phyloP scores from a whole-genome alignment of 2,329 filamentous ascomycete species.

The Ascochyta viciae-villosae region DNA sequence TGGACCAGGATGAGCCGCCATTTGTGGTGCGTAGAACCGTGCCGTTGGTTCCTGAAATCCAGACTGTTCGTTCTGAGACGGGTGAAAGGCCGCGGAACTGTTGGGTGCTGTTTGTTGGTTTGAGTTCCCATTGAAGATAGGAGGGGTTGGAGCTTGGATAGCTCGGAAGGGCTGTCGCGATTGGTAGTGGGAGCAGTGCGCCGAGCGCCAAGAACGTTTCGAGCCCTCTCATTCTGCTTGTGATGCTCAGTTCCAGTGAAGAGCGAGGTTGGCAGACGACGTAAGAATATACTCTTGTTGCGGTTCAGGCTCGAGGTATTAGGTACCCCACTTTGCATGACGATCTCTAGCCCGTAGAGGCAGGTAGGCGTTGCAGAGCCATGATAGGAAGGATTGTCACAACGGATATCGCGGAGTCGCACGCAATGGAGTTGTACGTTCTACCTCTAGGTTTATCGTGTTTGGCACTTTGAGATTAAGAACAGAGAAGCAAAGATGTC shows the following conservation, averaged over 20 bases:
- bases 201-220: not conserved
- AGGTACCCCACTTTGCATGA: slow-evolving; percentile 8
- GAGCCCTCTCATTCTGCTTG: not conserved
- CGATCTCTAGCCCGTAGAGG: slow-evolving; percentile 10
- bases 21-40: slow-evolving; percentile 37
- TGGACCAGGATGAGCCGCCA: slow-evolving; percentile 30
- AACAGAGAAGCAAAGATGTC: no score
- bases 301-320: not conserved
- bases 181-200: not conserved
- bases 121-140: slow-evolving; percentile 28
- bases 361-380: not conserved
- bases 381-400: not conserved
- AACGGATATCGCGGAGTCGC: not conserved
- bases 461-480: no score
- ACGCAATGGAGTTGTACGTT: not conserved
- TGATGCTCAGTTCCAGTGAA: not conserved
- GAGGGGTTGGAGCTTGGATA: not conserved
- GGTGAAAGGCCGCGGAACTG: slow-evolving; percentile 39
- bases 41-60: slow-evolving; percentile 38
- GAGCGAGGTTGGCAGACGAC: no score
- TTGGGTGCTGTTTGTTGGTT: slow-evolving; percentile 32
- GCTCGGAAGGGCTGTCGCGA: not conserved
- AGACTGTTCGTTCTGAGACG: slow-evolving; percentile 25
- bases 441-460: no score
- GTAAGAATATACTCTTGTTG: not conserved